These are phyloP conservation scores for Leishmania braziliensis DNA, from an alignment of 208 protist species.

Conservation along the genomic window DNA sequence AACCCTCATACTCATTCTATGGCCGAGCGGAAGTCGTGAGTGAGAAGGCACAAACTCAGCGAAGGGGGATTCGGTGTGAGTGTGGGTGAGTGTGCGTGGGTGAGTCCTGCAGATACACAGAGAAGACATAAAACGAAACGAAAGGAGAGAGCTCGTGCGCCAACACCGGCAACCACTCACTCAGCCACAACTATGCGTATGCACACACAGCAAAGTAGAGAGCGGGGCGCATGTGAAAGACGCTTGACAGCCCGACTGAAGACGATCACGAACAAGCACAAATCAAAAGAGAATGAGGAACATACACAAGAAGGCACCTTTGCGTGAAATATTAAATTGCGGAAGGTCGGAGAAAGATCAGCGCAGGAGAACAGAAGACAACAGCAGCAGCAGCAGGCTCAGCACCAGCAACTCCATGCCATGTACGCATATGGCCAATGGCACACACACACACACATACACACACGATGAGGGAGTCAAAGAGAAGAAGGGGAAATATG, in stretches of 20 bases:
- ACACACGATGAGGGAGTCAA: neutral
- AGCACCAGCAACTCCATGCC: neutral
- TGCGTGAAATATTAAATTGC: neutral
- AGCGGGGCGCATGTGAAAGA: neutral
- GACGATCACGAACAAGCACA: neutral
- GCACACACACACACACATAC: neutral
- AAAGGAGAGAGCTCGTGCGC: neutral
- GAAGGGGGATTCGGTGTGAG: neutral
- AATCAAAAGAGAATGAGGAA: neutral
- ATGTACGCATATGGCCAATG: neutral
- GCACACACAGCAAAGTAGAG: neutral
- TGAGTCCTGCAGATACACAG: neutral
- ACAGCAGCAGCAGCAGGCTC: neutral
- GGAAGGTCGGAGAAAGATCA: neutral
- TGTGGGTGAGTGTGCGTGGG: neutral
- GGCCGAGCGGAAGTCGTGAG: neutral
- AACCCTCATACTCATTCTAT: neutral
- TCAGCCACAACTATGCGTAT: neutral
- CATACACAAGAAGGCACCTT: neutral
- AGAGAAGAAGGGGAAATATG: neutral
- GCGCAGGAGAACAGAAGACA: neutral
- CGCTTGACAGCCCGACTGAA: neutral
- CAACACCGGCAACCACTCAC: neutral
- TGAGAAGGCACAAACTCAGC: neutral
- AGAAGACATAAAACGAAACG: neutral